phyloP scores from a whole-genome alignment of 768 basidiomycete genomes.

The Mycena sanguinolenta region DNA sequence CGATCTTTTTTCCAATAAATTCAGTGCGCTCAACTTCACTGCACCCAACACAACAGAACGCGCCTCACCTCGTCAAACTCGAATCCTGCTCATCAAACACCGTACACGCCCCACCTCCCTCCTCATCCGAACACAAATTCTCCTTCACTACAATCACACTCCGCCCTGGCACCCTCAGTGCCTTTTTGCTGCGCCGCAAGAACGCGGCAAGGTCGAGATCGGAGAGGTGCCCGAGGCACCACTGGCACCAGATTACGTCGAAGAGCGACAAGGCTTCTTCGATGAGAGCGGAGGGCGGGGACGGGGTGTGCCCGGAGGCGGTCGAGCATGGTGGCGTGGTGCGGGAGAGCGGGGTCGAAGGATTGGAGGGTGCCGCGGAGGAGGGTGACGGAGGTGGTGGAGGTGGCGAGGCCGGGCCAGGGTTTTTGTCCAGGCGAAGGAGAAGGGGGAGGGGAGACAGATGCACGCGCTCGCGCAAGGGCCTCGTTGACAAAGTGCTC shows the following conservation, averaged over 20 bases:
- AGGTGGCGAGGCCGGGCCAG: slow-evolving; percentile 80
- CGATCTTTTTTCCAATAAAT: slow-evolving; percentile 77
- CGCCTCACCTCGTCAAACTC: slow-evolving; percentile 84
- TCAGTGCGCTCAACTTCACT: not conserved
- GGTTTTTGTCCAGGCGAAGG: slow-evolving; percentile 38
- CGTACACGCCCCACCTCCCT: slow-evolving; percentile 61
- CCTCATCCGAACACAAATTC: slow-evolving; percentile 78
- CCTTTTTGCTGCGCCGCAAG: slow-evolving; percentile 70
- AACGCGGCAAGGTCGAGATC: slow-evolving; percentile 85
- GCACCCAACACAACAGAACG: not conserved
- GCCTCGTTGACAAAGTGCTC: slow-evolving; percentile 82
- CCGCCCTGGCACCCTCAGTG: slow-evolving; percentile 64
- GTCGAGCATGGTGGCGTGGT: slow-evolving; percentile 65
- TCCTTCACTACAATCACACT: slow-evolving; percentile 93
- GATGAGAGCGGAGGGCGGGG: slow-evolving; percentile 53
- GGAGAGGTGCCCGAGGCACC: slow-evolving; percentile 92
- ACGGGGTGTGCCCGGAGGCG: slow-evolving; percentile 78
- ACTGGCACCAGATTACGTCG: slow-evolving; percentile 97
- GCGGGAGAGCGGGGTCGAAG: slow-evolving; percentile 76
- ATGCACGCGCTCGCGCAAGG: slow-evolving; percentile 54
- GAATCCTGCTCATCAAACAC: slow-evolving; percentile 91
- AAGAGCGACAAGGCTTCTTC: slow-evolving; percentile 75
- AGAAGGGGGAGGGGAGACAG: slow-evolving; percentile 6
- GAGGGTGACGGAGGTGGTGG: slow-evolving; percentile 81
- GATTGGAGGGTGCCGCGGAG: slow-evolving; percentile 84